Evolutionary conservation across 2,329 filamentous ascomycete species (phyloP), one percentile per base, ranked within the genome.

Genomic region (Talaromyces sp.): DNA sequence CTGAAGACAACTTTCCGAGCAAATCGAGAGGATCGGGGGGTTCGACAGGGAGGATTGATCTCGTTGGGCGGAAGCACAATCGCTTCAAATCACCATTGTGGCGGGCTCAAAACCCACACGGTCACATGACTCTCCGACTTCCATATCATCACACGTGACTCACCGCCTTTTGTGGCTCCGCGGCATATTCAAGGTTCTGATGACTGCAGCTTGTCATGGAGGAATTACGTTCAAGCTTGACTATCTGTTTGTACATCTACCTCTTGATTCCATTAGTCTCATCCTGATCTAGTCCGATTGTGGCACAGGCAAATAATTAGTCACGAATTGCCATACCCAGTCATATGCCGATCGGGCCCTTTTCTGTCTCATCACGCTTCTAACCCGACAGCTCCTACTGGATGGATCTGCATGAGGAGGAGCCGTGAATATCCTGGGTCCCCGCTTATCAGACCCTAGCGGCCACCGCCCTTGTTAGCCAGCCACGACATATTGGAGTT

Each of bases 71-170:
- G 52, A 56, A 61, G 61, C 64, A 66, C 62, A 68, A 64, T 67
- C 55, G 50, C 58, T 45, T 65, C 59, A 67, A 68, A 65, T 69
- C 66, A 52, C 66, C 67, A 47, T 71, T 70, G 69, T 71, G 69
- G 67, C 67, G 67, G 68, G 49, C 64, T 65, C 68, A 71, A 72
- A 72, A 71, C 68, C 69, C 69, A 71, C 69, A 69, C 65, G 27
- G 37, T 51, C 58, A 61, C 49, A 52, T 55, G 62, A 60, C 32
- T 29, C 52, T 62, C 59, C 60, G 59, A 22, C n/a, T 44, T 39
- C 19, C 22, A 11, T 1, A 16, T 4, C 0, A 1, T 0, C 3
- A 11, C 43, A 46, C 43, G 43, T 46, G 43, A 3, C 27, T 47
- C 42, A 52, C 49, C 57, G 47, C 55, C 52, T 43, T 43, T 33